These are phyloP conservation scores for Cordyceps tenuipes DNA, from an alignment of 2,329 filamentous ascomycete genomes.

Conservation along the genomic window DNA sequence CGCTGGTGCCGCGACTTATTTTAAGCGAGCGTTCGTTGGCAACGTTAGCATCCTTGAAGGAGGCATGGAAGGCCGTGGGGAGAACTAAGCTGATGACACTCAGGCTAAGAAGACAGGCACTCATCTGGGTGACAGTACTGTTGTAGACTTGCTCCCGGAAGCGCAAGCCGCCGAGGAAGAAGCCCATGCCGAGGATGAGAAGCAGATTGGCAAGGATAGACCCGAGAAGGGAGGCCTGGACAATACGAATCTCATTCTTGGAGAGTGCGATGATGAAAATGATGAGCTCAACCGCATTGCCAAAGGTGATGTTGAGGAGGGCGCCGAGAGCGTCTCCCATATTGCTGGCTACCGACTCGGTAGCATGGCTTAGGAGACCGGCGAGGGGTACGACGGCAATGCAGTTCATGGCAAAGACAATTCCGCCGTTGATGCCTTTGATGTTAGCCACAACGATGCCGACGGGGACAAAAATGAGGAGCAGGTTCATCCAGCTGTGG, in stretches of 20 bases:
- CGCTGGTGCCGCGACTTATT: conserved; percentile 83
- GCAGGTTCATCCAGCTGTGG: conserved; percentile 69
- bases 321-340: conserved; percentile 67
- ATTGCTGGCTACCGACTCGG: conserved; percentile 63
- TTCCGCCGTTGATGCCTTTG: conserved; percentile 43
- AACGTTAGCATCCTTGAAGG: conserved; percentile 53
- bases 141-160: conserved; percentile 94
- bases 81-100: conserved; percentile 83
- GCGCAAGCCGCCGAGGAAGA: conserved; percentile 75
- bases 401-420: conserved; percentile 67
- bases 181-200: conserved; percentile 85
- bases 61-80: conserved; percentile 87
- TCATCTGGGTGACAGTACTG: conserved; percentile 93
- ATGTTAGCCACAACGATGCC: conserved; percentile 59
- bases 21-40: conserved; percentile 68
- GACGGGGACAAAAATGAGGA: conserved; percentile 70
- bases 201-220: conserved; percentile 85
- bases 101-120: conserved; percentile 80
- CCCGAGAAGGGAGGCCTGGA: conserved; percentile 81
- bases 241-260: conserved; percentile 75
- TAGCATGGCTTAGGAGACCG: conserved; percentile 63
- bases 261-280: conserved; percentile 39
- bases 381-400: conserved; percentile 69
- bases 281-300: conserved; percentile 72
- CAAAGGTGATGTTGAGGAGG: conserved; percentile 68